Percentiles rank a stretch among this genome's conserved stretches.
phyloP scores from a whole-genome alignment of 169 alveolate genomes.

The Plasmodium gonderi region DNA sequence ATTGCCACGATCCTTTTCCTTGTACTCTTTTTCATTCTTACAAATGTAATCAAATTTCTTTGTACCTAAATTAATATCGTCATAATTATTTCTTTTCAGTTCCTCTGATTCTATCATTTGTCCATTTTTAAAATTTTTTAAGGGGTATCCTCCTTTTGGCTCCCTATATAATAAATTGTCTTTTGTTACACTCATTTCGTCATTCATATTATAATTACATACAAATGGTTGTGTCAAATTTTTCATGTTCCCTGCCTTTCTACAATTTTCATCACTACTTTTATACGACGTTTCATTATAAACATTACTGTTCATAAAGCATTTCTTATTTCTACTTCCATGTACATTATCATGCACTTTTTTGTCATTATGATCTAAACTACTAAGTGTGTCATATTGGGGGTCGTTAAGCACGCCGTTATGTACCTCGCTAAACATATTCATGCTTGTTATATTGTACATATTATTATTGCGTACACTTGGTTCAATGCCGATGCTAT shows the following conservation, averaged over 20 bases:
- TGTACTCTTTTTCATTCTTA: conserved; percentile 34
- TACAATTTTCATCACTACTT: conserved; percentile 25
- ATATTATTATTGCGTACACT: background rate
- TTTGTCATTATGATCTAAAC: background rate
- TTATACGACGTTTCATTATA: conserved; percentile 1
- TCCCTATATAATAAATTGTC: conserved; percentile 24
- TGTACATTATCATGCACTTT: background rate
- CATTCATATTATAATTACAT: conserved; percentile 5
- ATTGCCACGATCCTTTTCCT: background rate
- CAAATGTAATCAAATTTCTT: background rate
- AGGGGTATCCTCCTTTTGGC: background rate
- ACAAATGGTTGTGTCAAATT: background rate
- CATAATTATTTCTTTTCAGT: conserved; percentile 17
- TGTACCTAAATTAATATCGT: background rate
- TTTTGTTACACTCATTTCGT: background rate
- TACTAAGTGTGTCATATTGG: background rate
- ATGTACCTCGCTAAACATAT: background rate
- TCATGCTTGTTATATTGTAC: background rate
- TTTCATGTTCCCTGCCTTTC: background rate
- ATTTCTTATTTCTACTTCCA: conserved; percentile 21
- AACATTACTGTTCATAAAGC: background rate
- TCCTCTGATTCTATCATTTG: background rate
- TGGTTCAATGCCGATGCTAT: background rate
- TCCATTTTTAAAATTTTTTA: conserved; percentile 17
- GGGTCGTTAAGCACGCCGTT: background rate